Conservation (phyloP, 371 early-diverging fungal genomes). For the Mortierella sp. region DNA sequence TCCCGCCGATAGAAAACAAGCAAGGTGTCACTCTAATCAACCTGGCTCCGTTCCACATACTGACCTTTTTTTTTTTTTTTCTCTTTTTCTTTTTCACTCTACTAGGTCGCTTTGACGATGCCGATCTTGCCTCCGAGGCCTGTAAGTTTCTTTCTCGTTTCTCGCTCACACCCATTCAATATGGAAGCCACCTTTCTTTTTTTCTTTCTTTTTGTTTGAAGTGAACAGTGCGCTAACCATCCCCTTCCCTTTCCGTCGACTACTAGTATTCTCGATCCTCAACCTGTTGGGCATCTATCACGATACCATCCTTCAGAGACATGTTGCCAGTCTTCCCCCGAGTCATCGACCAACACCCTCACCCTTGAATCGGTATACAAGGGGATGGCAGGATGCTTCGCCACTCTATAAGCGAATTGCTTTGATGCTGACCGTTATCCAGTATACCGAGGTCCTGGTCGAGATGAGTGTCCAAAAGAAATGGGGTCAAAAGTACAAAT, state of each 20-base stretch:
- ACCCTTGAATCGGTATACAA: slow-evolving; percentile 85
- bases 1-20: neutral
- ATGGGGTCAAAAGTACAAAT: slow-evolving; percentile 71
- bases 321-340: slow-evolving; percentile 61
- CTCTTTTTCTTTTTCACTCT: neutral
- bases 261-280: slow-evolving; percentile 80
- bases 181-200: too few species aligned
- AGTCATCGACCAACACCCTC: slow-evolving; percentile 62
- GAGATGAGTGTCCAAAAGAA: slow-evolving; percentile 88
- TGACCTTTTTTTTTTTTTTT: neutral
- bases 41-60: neutral
- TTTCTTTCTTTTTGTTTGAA: neutral
- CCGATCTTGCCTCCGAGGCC: slow-evolving; percentile 94
- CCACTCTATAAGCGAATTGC: slow-evolving; percentile 67
- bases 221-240: neutral
- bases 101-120: slow-evolving; percentile 90
- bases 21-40: neutral
- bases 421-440: slow-evolving; percentile 73
- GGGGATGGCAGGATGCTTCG: slow-evolving; percentile 62
- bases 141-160: slow-evolving; percentile 59
- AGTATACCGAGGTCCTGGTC: slow-evolving; percentile 81
- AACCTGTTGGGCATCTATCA: slow-evolving; percentile 89
- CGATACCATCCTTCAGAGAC: slow-evolving; percentile 82
- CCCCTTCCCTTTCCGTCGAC: too few species aligned
- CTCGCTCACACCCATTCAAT: neutral